Evolutionary conservation across 2,329 filamentous ascomycete genomes (phyloP).

Genomic region (Pseudogymnoascus pannorum): DNA sequence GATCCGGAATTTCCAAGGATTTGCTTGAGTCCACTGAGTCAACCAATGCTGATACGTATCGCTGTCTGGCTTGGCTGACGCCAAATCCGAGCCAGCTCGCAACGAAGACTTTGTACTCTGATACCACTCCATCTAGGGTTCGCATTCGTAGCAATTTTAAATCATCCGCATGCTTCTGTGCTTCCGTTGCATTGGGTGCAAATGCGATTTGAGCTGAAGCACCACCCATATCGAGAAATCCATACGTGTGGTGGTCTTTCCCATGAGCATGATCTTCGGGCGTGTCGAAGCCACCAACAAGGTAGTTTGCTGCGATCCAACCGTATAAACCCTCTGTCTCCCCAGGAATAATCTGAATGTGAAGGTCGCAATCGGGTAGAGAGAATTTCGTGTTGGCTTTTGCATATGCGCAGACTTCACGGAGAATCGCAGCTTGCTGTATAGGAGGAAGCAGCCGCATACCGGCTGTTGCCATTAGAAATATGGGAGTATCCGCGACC

Average conservation of each 20-base stretch:
- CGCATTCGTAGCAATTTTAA: constrained; percentile 80
- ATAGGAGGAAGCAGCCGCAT: constrained; percentile 75
- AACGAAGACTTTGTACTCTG: constrained; percentile 87
- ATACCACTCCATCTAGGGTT: constrained; percentile 66
- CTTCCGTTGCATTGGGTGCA: constrained; percentile 86
- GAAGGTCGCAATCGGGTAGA: constrained; percentile 79
- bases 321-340: constrained; percentile 95
- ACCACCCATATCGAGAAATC: constrained; percentile 96
- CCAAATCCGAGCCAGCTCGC: constrained; percentile 96
- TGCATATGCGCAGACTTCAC: constrained; percentile 77
- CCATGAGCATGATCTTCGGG: constrained; percentile 70
- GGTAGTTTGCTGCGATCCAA: constrained; percentile 95
- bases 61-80: constrained; percentile 82
- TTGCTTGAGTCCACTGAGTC: constrained; percentile 54
- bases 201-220: constrained; percentile 98
- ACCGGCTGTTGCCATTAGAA: constrained; percentile 90
- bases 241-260: constrained; percentile 87
- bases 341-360: constrained; percentile 90
- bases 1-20: constrained; percentile 70
- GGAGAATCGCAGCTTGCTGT: constrained; percentile 66
- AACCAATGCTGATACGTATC: constrained; percentile 73
- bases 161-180: constrained; percentile 81
- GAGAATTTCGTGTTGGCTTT: constrained; percentile 69
- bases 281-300: constrained; percentile 82
- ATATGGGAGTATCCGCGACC: constrained; percentile 79